A percentile compares a stretch with the other conserved stretches of the same genome.
These are phyloP conservation scores for Neofusicoccum sp. DNA, from an alignment of 2,329 filamentous ascomycete species.

Conservation along the genomic window DNA sequence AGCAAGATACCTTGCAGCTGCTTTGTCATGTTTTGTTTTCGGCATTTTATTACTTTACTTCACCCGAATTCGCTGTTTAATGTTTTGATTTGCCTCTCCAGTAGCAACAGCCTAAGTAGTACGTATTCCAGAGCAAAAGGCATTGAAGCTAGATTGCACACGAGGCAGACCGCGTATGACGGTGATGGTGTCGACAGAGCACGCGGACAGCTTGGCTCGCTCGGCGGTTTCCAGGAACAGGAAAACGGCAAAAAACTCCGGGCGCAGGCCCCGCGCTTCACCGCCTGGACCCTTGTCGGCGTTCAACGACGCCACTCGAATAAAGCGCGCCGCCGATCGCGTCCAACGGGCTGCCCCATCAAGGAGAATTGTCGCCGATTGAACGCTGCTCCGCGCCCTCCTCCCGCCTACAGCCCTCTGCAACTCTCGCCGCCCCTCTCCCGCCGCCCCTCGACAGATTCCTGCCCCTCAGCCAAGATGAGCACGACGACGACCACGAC, in stretches of 20 bases:
- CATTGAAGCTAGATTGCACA: too few relatives aligned
- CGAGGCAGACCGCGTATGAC: too few relatives aligned
- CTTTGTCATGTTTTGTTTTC: not conserved
- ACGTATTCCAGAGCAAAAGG: too few relatives aligned
- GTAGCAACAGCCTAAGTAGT: too few relatives aligned
- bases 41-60: not conserved
- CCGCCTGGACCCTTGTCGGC: slow-evolving; percentile 14
- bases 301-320: slow-evolving; percentile 6
- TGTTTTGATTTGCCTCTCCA: not conserved
- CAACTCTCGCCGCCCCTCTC: not conserved
- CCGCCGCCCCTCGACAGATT: not conserved
- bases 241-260: not conserved
- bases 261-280: not conserved
- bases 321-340: slow-evolving; percentile 13
- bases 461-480: slow-evolving; percentile 2
- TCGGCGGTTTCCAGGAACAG: not conserved
- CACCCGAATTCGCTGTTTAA: not conserved
- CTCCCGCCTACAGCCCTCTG: not conserved
- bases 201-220: not conserved
- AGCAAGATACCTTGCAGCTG: not conserved
- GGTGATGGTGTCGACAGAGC: not conserved
- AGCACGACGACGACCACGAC: slow-evolving; percentile 24
- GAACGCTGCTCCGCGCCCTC: not conserved
- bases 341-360: slow-evolving; percentile 4
- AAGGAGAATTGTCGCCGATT: not conserved